Evolutionary conservation across 2,329 filamentous ascomycete species (phyloP), one percentile per base, ranked within the genome.

Genomic region (Colletotrichum musae): DNA sequence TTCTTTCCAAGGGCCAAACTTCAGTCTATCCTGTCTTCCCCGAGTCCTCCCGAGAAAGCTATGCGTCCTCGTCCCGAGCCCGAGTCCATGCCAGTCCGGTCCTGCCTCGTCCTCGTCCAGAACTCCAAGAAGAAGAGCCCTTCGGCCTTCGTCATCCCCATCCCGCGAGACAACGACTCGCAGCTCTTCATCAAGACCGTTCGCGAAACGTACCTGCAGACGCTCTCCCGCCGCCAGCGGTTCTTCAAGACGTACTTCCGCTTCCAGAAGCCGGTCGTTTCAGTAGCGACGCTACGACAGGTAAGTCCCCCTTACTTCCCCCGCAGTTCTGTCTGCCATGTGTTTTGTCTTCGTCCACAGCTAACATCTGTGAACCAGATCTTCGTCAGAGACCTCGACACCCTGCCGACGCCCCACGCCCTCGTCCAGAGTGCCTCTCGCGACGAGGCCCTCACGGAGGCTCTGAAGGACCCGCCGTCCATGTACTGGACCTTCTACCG

Each of bases 391-490:
- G 21, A 21, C 28, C 36, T 56, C 10, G n/a, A 32, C 10, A 4
- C 9, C 13, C 26, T 54, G 5, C 51, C 51, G 26, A 16, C 6
- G 7, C 12, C n/a, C 9, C 21, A 41, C 12, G 53, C 36, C 13
- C 36, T 56, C n/a, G 32, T 56, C n/a, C 32, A 56, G 36, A 41
- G 15, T 16, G 10, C 53, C 36, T 10, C 21, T n/a, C 10, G 32
- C 15, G 53, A 56, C n/a, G 53, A 43, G 21, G 32, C 53, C n/a
- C 32, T 56, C n/a, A 41, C 36, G 6, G 53, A 56, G 10, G 53
- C 53, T 18, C 7, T 56, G 9, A 12, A 12, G 5, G 36, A 56
- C 24, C 53, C 53, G 5, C n/a, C n/a, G 1, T 56, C 53, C 4
- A 21, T 18, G 28, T n/a, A 21, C 32, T 36, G 36, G 12, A 12